Percentiles rank a stretch among this genome's conserved stretches.
Evolutionary conservation across 2,329 filamentous ascomycete genomes (phyloP).

Genomic region (Trichoderma polysporum): DNA sequence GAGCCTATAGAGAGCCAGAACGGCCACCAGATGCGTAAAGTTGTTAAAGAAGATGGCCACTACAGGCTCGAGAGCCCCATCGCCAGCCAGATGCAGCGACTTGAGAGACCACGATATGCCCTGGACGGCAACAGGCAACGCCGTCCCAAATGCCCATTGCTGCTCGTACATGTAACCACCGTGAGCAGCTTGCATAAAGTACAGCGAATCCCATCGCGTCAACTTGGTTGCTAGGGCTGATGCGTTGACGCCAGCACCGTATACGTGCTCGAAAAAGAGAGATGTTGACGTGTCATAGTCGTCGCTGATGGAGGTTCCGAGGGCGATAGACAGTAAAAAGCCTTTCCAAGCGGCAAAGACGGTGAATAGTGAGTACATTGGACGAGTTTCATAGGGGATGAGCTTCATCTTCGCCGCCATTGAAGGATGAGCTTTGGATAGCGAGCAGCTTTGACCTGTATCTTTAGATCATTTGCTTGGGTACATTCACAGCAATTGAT

Average conservation of each 20-base stretch:
- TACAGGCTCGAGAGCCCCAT: constrained; percentile 40
- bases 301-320: constrained; percentile 51
- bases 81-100: constrained; percentile 26
- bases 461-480: background rate
- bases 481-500: background rate
- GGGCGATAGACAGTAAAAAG: constrained; percentile 62
- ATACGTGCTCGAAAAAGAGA: constrained; percentile 40
- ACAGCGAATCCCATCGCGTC: constrained; percentile 79
- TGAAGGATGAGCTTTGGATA: background rate
- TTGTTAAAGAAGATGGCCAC: constrained; percentile 69
- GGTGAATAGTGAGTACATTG: constrained; percentile 29
- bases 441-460: background rate
- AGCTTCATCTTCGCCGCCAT: constrained; percentile 1
- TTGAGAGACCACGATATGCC: constrained; percentile 33
- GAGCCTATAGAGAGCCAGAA: constrained; percentile 68
- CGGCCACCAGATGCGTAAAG: constrained; percentile 72
- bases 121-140: constrained; percentile 46
- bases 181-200: constrained; percentile 64
- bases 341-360: constrained; percentile 66
- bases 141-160: constrained; percentile 75
- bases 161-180: constrained; percentile 73
- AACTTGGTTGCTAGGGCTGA: constrained; percentile 55
- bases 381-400: constrained; percentile 18
- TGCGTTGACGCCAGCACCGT: constrained; percentile 38
- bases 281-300: constrained; percentile 79